phyloP scores from a whole-genome alignment of 2,329 filamentous ascomycete species.

The Monilinia polystroma region DNA sequence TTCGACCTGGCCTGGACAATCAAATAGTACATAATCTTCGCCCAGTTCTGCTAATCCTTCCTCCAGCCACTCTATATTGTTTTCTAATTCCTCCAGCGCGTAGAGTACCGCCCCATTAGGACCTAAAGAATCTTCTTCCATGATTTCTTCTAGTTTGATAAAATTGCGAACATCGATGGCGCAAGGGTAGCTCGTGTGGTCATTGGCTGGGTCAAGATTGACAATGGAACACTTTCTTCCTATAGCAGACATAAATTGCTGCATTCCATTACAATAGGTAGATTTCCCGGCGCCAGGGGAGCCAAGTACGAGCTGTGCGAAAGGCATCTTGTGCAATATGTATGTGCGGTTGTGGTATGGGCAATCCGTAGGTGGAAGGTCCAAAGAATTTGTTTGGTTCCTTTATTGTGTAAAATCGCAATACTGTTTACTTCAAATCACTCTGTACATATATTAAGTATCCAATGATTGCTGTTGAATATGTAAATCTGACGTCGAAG shows the following conservation, averaged over 20 bases:
- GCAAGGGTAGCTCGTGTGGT: constrained; percentile 82
- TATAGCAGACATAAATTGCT: constrained; percentile 96
- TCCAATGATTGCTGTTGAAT: background rate
- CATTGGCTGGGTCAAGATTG: constrained; percentile 96
- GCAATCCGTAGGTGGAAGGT: background rate
- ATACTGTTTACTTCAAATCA: background rate
- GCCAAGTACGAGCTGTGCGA: constrained; percentile 71
- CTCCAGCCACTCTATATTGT: constrained; percentile 91
- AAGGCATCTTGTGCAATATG: constrained; percentile 36
- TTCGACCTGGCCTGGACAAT: constrained; percentile 96
- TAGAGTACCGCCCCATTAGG: constrained; percentile 93
- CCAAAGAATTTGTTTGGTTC: background rate
- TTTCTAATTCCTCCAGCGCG: constrained; percentile 90
- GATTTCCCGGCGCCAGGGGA: constrained; percentile 95
- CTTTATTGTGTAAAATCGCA: background rate
- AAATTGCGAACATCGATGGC: constrained; percentile 88
- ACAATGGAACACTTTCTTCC: constrained; percentile 92
- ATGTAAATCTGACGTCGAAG: background rate
- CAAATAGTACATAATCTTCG: constrained; percentile 92
- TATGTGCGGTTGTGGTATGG: background rate
- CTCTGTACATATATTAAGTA: background rate
- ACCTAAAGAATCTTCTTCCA: constrained; percentile 85
- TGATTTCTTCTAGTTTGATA: constrained; percentile 89
- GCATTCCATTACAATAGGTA: constrained; percentile 98
- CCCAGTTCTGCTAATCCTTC: constrained; percentile 74